Base-by-base conservation (phyloP, 1,284 basidiomycete species). In the Marasmius fiardii region DNA sequence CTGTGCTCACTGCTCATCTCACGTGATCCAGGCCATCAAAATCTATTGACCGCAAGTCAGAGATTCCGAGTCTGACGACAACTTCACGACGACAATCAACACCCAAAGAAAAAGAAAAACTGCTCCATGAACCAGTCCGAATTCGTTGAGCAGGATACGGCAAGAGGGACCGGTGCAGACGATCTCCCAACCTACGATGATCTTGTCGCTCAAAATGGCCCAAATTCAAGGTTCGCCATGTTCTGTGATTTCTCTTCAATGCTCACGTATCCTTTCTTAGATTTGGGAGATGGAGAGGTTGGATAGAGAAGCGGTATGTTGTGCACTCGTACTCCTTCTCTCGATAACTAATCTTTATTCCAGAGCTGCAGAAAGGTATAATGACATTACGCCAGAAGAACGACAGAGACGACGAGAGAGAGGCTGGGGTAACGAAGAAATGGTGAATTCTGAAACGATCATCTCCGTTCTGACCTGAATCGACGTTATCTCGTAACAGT, bases 321-420 rank as follows among this genome's bases (percentile, higher is more conserved):
- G 37, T n/a, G 28, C 45, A 12, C 33, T 31, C 24, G 24, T 35
- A n/a, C 23, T 26, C 23, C 20, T 4, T 2, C n/a, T 21, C 18
- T 55, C 28, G 41, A 58, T 52, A 35, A 56, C 51, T 49, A 58
- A 41, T 28, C 54, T 23, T 58, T 43, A 43, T 37, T 60, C 14
- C 61, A 91, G 90, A 69, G 90, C 90, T n/a, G 88, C 89, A 26
- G 90, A 92, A 63, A 80, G 90, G 24, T 91, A 90, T 68, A 72
- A 73, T 26, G 86, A 87, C 63, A 63, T 84, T 43, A 80, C 83
- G 1, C 77, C 78, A 2, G 83, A 84, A 44, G 83, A 86, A 57
- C 69, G 78, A 18, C 67, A 69, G 31, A 77, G 84, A 43, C 74
- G 88, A 58, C 76, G 82, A 61, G 75, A 76, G 60, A 77, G 84